Base-by-base conservation (phyloP, 1,139 yeast genomes). In the Blastobotrys elegans region DNA sequence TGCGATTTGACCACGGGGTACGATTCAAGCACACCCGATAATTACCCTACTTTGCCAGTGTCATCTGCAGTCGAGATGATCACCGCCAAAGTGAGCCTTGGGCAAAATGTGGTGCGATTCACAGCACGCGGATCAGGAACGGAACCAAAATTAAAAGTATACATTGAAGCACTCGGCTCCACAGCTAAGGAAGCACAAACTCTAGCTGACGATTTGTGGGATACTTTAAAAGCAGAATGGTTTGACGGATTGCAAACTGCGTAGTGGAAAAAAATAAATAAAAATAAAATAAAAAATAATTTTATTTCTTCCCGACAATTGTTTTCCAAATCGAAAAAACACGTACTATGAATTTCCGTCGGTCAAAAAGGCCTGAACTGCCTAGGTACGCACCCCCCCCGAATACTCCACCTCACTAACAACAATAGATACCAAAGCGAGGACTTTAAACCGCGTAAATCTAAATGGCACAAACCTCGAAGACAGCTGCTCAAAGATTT, bases 111-210 rank as follows among this genome's bases (percentile, higher is more conserved):
- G 18, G 79, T 88, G 1, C 70, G 96, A 37, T 83, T 90, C 62
- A 90, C 97, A 0, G 81, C 87, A 44, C 74, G 98, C 44, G 97
- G 97, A 0, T 87, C 96, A 3, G 98, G 98, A 8, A 92, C 98
- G 0, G 98, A 92, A 63, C 97, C 97, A 2, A 92, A 92, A 61
- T 71, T 92, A 53, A 92, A 92, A 65, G 87, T 90, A 1, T 92
- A 92, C 66, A 82, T 92, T 38, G 97, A 92, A 63, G 95, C 95
- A 0, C 32, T 27, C 22, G 39, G 37, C 13, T 75, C 86, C 0
- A 50, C 55, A 0, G 83, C 75, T 41, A 60, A 56, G 1, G 58
- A 63, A 4, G 87, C 96, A 0, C 52, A 57, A 1, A 54, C 47
- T 0, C 61, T 83, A 11, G 92, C 95, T 0, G 65, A 66, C 11